Conservation (phyloP, 1,284 basidiomycete genomes). For the Sporisorium sorghi region DNA sequence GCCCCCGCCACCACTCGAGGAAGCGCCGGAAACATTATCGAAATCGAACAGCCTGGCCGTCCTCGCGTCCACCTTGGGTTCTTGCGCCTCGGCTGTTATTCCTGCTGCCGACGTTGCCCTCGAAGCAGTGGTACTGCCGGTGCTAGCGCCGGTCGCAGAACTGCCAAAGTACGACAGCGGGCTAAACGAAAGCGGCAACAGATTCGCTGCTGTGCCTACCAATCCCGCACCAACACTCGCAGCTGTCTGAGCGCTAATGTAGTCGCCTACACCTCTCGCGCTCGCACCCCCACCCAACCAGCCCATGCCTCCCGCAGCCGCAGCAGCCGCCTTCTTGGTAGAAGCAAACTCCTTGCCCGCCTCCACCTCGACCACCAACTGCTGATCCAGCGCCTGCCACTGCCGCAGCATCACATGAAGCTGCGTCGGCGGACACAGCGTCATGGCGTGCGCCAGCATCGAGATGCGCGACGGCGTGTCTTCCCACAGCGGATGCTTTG, state of each 20-base stretch:
- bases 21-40: constrained; percentile 19
- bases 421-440: constrained; percentile 27
- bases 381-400: constrained; percentile 30
- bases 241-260: constrained; percentile 19
- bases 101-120: background rate
- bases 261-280: background rate
- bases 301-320: constrained; percentile 1
- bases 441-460: constrained; percentile 40
- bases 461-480: constrained; percentile 33
- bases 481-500: constrained; percentile 45
- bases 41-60: constrained; percentile 53
- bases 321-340: constrained; percentile 25
- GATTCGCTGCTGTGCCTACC: constrained; percentile 36
- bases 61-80: constrained; percentile 15
- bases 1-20: background rate
- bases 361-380: constrained; percentile 27
- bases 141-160: background rate
- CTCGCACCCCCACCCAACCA: background rate
- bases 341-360: constrained; percentile 20
- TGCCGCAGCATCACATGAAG: constrained; percentile 26
- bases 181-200: constrained; percentile 23
- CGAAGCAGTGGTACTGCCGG: background rate
- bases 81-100: background rate
- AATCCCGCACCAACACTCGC: constrained; percentile 24
- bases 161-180: constrained; percentile 36